Base-by-base conservation (phyloP, 768 basidiomycete species). In the Fomitopsis pulvina region DNA sequence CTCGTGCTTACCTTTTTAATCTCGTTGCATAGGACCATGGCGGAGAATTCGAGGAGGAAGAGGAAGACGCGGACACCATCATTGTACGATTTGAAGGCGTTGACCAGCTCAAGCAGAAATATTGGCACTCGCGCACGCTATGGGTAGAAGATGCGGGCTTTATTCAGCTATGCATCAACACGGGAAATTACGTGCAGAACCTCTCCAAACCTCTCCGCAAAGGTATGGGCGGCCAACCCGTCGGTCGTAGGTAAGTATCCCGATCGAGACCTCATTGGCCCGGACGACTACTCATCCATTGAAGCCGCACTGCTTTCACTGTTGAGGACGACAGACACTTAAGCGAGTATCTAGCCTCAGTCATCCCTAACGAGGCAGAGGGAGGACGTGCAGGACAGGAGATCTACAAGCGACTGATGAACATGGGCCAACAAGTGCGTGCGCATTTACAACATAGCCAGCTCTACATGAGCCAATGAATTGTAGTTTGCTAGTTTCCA, bases 401-500 rank as follows among this genome's bases (percentile, higher is more conserved):
- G 18, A 50, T 50, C 26, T 50, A 50, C 25, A 34, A 32, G 22
- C 41, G 41, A 8, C 34, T 50, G 4, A 8, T 42, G 20, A 21
- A 20, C 12, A 32, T 29, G 3, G 41, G 27, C 41, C 20, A 24
- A 37, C 2, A 26, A 25, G 41, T 43, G 24, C 40, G 48, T 41
- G 16, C 8, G 6, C 29, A n/a, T n/a, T n/a, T 34, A n/a, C 10
- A 34, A 34, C 18, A 34, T 10, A 34, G 10, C 18, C 18, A 10
- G 32, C 26, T 10, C 16, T 16, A 24, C 25, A 4, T 8, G n/a
- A n/a, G n/a, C n/a, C n/a, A n/a, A n/a, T n/a, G 52, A 85, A 78
- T 57, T n/a, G n/a, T n/a, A n/a, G n/a, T n/a, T n/a, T n/a, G n/a
- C n/a, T n/a, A 71, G n/a, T n/a, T n/a, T n/a, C n/a, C n/a, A 74